These are phyloP conservation scores for Spiromastix sp. DNA, from an alignment of 2,329 filamentous ascomycete genomes.

Conservation along the genomic window DNA sequence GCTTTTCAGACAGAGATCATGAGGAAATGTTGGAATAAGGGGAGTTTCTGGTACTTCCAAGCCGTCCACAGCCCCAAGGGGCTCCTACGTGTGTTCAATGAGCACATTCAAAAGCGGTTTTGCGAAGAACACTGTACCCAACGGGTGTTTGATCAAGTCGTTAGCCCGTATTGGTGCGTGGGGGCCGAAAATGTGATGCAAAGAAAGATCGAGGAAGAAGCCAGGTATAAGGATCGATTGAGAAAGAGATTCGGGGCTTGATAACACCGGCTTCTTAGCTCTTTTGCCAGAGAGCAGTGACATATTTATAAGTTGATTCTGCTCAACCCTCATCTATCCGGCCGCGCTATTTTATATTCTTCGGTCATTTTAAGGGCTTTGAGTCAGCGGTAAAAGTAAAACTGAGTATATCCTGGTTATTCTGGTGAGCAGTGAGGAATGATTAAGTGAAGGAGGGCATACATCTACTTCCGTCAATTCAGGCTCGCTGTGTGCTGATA, in stretches of 20 bases:
- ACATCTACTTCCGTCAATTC: no score
- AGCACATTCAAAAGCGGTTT: conserved; percentile 15
- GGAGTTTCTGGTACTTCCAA: conserved; percentile 19
- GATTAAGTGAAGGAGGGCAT: no score
- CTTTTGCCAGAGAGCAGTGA: no score
- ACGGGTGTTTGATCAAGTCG: conserved; percentile 8
- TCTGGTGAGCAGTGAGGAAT: no score
- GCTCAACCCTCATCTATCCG: no score
- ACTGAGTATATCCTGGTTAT: no score
- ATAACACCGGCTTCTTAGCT: no score
- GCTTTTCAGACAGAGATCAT: conserved; percentile 8
- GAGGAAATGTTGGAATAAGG: conserved; percentile 15
- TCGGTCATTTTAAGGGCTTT: no score
- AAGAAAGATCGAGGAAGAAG: conserved; percentile 12
- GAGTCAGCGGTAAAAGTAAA: no score
- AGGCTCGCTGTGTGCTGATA: no score
- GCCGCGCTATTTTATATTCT: no score
- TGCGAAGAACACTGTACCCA: conserved; percentile 9
- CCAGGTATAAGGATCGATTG: conserved; percentile 11
- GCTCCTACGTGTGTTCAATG: conserved; percentile 17
- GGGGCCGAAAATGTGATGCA: conserved; percentile 6
- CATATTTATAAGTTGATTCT: no score
- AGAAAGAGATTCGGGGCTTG: conserved; percentile 1
- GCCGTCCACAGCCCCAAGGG: conserved; percentile 16
- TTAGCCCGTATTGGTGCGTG: conserved; percentile 11